Evolutionary conservation across 306 rosid genomes (phyloP), one percentile per base, ranked within the genome.

Genomic region (Vigna reflexopilosa): DNA sequence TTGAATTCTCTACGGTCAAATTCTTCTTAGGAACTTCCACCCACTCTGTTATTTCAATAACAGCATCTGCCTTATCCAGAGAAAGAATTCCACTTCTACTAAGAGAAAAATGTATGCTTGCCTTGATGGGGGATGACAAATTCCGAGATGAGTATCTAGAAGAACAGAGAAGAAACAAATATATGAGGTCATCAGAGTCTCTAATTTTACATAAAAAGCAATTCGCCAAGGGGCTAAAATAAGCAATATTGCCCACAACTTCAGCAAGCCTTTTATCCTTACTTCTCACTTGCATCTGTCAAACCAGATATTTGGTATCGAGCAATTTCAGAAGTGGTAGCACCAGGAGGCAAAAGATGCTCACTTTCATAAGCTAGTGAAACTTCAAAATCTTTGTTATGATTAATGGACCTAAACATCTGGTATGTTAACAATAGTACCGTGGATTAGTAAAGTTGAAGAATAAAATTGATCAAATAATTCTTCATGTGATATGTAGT

Each of bases 51-150:
- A 90, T 88, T 88, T 95, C 99, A 69, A 95, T 75, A 69, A 93
- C 89, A 72, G 99, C 98, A 78, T 93, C 99, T 63, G 97, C 97
- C 80, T 98, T 89, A 72, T 95, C 99, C 81, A 95, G 85, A 80
- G 96, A 91, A 77, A 95, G 82, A 80, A 93, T 80, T 84, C 97
- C 99, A 88, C 99, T 93, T 86, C 96, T 88, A 81, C 97, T 92
- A 75, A 95, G 88, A 82, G 98, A 89, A 85, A 93, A 93, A 80
- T 95, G 98, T 76, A 93, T 77, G 82, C 81, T 95, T 74, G 97
- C 86, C 88, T 95, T 95, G 48, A 95, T 87, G 76, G 99, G 99
- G 34, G 97, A 77, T 0, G 99, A 91, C 89, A 93, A 77, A 74
- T 95, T 95, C 82, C 96, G 84, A 32, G 97, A 86, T 17, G 90